Evolutionary conservation across 1,284 basidiomycete genomes (phyloP).

Genomic region (Vanrija sp.): DNA sequence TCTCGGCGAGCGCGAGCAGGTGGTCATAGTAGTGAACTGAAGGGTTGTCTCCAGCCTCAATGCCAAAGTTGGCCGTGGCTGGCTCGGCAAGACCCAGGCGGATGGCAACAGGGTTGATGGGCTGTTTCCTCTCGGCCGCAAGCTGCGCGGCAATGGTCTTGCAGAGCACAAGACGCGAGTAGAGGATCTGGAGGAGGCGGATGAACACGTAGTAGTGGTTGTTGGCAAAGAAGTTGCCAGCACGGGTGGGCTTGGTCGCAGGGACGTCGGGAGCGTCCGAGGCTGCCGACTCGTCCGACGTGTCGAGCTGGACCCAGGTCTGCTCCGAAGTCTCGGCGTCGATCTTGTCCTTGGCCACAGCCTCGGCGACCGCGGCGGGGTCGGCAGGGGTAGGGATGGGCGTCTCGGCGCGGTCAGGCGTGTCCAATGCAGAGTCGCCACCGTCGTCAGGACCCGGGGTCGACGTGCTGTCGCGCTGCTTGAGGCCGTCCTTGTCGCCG

Average conservation of each 20-base stretch:
- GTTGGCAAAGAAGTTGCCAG: conserved; percentile 76
- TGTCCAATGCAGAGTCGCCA: conserved; percentile 25
- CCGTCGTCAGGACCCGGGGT: conserved; percentile 30
- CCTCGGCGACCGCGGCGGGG: conserved; percentile 43
- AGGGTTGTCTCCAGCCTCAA: conserved; percentile 51
- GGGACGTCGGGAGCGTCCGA: conserved; percentile 16
- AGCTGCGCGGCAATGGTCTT: conserved; percentile 63
- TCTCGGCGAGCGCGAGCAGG: conserved; percentile 85
- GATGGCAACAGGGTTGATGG: conserved; percentile 56
- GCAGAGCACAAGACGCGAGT: conserved; percentile 76
- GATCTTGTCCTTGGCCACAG: conserved; percentile 45
- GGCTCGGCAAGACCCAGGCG: conserved; percentile 63
- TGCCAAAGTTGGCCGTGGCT: conserved; percentile 49
- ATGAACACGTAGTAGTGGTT: conserved; percentile 88
- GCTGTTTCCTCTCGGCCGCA: conserved; percentile 42
- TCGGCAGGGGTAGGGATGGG: conserved; percentile 37
- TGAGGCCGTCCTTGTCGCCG: conserved; percentile 61
- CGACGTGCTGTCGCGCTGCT: conserved; percentile 49
- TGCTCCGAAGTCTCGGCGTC: conserved; percentile 41
- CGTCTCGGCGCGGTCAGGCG: conserved; percentile 32
- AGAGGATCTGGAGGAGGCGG: conserved; percentile 78
- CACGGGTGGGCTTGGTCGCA: conserved; percentile 28
- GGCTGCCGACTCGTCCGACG: conserved; percentile 23
- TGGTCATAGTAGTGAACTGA: conserved; percentile 75
- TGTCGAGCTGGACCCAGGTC: conserved; percentile 52